phyloP scores from a whole-genome alignment of 345 rosid genomes.

The Cardamine chenopodiifolia region DNA sequence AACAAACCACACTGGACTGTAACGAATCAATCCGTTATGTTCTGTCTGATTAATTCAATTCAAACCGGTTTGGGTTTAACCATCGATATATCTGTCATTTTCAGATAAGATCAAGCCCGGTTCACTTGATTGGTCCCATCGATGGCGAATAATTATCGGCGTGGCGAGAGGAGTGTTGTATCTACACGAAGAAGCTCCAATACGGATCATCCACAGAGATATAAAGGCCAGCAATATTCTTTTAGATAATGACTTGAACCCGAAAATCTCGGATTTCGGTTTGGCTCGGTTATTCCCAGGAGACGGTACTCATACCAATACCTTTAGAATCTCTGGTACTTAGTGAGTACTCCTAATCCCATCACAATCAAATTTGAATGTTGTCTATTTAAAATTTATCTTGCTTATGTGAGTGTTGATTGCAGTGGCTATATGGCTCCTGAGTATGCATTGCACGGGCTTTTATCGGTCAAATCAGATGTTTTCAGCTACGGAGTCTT shows the following conservation, averaged over 20 bases:
- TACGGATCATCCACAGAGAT: constrained; percentile 80
- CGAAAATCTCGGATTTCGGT: constrained; percentile 88
- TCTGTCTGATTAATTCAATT: not conserved
- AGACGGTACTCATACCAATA: constrained; percentile 75
- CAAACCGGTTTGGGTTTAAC: not conserved
- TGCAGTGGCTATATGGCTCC: constrained; percentile 97
- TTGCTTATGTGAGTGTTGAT: constrained; percentile 29
- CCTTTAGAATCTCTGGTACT: constrained; percentile 80
- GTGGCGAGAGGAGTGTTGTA: constrained; percentile 77
- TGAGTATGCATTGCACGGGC: constrained; percentile 83
- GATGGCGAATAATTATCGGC: constrained; percentile 61
- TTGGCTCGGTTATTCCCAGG: constrained; percentile 85
- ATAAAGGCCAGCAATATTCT: constrained; percentile 75
- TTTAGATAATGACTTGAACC: constrained; percentile 65
- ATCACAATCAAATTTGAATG: constrained; percentile 2
- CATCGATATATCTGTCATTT: constrained; percentile 15
- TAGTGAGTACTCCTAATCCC: constrained; percentile 57
- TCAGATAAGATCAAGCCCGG: constrained; percentile 56
- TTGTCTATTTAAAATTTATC: not conserved
- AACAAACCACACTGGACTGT: no score
- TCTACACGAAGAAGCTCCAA: constrained; percentile 81
- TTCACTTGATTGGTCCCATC: constrained; percentile 59
- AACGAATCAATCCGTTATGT: not conserved
- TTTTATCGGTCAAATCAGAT: constrained; percentile 78
- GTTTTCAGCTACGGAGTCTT: constrained; percentile 87